Evolutionary conservation across 1,139 yeast genomes (phyloP), one percentile per base, ranked within the genome.

Genomic region (Suhomyces atakaporum): DNA sequence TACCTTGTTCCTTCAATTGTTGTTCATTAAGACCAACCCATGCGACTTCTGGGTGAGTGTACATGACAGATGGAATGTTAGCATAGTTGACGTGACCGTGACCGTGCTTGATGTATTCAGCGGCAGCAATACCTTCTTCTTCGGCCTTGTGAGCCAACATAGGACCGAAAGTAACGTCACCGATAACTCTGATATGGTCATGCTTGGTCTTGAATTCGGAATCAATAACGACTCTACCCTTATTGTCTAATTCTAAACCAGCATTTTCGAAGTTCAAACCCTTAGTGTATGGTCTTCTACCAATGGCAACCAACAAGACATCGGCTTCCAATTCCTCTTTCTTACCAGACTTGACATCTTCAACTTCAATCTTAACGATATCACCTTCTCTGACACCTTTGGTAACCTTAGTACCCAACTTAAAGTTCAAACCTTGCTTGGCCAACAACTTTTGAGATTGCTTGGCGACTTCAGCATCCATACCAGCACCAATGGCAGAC

Each of bases 81-180:
- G 84, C 95, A 69, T 94, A 94, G 81, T 94, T 94, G 52, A 94
- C 97, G 62, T 94, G 98, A 43, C 99, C 99, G 62, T 85, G 87
- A 47, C 98, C 98, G 51, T 69, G 69, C 75, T 88, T 87, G 64
- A 94, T 81, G 75, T 79, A 86, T 72, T 94, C 99, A 46, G 79
- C 97, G 47, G 96, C 98, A 42, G 98, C 99, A 56, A 94, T 84
- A 68, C 97, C 99, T 76, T 94, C 99, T 67, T 94, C 99, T 75
- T 94, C 99, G 45, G 99, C 99, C 77, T 94, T 94, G 79, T 94
- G 99, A 47, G 99, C 99, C 71, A 94, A 80, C 99, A 94, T 94
- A 55, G 96, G 94, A 54, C 98, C 98, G 54, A 87, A 92, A 31
- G 98, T 94, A 43, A 84, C 97, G 62, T 94, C 99, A 65, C 99